A percentile compares a stretch with the other conserved stretches of the same genome.
These are phyloP conservation scores for Cokeromyces recurvatus DNA, from an alignment of 371 early-diverging fungal genomes.

Conservation along the genomic window DNA sequence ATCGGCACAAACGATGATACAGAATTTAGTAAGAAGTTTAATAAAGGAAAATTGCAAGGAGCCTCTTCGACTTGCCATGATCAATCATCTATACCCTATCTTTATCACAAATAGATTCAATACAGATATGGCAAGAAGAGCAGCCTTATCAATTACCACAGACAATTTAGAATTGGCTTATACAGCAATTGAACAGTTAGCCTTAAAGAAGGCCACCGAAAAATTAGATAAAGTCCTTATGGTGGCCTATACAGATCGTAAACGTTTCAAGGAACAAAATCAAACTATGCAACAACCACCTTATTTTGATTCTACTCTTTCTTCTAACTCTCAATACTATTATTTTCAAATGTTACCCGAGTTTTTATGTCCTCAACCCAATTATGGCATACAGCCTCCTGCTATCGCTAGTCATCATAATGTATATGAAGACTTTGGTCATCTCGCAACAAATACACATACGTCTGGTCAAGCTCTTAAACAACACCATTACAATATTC, in stretches of 20 bases:
- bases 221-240: conserved; percentile 82
- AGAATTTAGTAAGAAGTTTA: conserved; percentile 71
- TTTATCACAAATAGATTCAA: conserved; percentile 70
- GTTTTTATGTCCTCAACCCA: conserved; percentile 72
- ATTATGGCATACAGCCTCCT: conserved; percentile 73
- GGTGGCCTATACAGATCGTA: conserved; percentile 63
- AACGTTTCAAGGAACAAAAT: conserved; percentile 84
- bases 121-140: conserved; percentile 72
- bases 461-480: conserved; percentile 15
- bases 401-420: conserved; percentile 76
- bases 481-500: not conserved
- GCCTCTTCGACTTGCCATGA: conserved; percentile 86
- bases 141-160: conserved; percentile 69
- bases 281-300: conserved; percentile 73
- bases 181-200: conserved; percentile 88
- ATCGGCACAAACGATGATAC: conserved; percentile 92
- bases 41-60: conserved; percentile 93
- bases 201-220: conserved; percentile 84
- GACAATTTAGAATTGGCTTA: conserved; percentile 93
- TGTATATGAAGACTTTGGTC: conserved; percentile 72
- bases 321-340: conserved; percentile 57
- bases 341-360: conserved; percentile 87
- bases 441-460: conserved; percentile 35
- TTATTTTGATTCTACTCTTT: conserved; percentile 81
- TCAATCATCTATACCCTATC: conserved; percentile 67